phyloP scores from a whole-genome alignment of 129 eudicot genomes.

The Saussurea involucrata region DNA sequence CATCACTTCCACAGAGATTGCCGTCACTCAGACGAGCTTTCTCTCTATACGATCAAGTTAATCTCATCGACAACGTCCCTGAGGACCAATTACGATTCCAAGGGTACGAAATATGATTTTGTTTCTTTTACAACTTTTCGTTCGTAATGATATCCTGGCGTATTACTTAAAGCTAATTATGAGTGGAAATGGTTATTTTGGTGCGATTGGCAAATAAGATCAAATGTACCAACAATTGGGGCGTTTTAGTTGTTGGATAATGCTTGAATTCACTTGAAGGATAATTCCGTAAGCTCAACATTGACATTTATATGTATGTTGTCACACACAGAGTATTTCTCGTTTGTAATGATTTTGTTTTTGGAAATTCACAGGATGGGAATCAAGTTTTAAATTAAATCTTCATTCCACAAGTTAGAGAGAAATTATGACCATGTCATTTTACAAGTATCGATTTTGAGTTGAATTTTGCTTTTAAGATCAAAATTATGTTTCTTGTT shows the following conservation, averaged over 20 bases:
- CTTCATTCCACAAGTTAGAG: not conserved
- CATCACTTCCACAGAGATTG: constrained; percentile 28
- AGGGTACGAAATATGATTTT: constrained; percentile 31
- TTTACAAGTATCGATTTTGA: not conserved
- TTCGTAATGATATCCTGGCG: not conserved
- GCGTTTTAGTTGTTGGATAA: not conserved
- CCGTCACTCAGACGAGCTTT: constrained; percentile 83
- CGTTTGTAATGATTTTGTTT: not conserved
- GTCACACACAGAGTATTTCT: not conserved
- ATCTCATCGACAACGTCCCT: constrained; percentile 87
- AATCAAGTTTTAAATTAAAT: not conserved
- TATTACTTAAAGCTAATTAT: not conserved
- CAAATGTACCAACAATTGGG: not conserved
- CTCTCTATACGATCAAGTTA: constrained; percentile 92
- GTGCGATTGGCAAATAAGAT: constrained; percentile 2
- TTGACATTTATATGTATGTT: not conserved
- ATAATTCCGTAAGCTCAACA: not conserved
- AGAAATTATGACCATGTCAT: not conserved
- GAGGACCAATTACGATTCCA: constrained; percentile 95
- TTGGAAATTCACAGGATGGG: not conserved
- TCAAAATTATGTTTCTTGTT: not conserved
- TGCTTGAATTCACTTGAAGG: constrained; percentile 4
- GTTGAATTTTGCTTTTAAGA: not conserved
- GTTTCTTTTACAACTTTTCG: not conserved
- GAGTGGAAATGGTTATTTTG: not conserved